Evolutionary conservation across 306 rosid genomes (phyloP).

Genomic region (Dryas alaskensis): DNA sequence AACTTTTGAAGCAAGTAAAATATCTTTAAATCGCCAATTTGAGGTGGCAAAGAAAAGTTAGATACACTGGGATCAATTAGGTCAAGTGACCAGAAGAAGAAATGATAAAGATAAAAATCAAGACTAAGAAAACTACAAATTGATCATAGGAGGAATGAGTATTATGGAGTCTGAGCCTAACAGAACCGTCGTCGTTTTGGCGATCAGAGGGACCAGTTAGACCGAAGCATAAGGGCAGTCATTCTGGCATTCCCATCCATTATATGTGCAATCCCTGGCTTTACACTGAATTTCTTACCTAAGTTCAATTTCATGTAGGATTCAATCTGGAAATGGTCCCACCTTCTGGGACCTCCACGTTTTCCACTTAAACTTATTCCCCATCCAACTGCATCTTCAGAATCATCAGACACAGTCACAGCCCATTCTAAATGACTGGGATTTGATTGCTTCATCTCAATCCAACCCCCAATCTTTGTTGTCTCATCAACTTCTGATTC

Average conservation of each 20-base stretch:
- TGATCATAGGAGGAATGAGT: too few relatives aligned
- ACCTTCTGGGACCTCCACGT: conserved; percentile 34
- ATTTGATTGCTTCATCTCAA: conserved; percentile 57
- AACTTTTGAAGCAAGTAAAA: neutral
- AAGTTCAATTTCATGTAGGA: conserved; percentile 63
- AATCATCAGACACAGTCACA: conserved; percentile 53
- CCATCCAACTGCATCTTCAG: conserved; percentile 79
- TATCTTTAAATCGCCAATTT: neutral
- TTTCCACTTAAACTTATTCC: conserved; percentile 65
- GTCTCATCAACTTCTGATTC: conserved; percentile 67
- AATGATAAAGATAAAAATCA: too few relatives aligned
- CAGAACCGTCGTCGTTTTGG: neutral
- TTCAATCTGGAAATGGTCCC: conserved; percentile 68
- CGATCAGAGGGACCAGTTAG: conserved; percentile 68
- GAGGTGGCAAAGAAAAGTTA: neutral
- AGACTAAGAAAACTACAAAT: too few relatives aligned
- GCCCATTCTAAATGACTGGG: conserved; percentile 59
- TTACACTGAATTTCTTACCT: conserved; percentile 57
- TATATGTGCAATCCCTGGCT: conserved; percentile 71
- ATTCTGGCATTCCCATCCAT: conserved; percentile 47
- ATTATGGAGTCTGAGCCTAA: too few relatives aligned
- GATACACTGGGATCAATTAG: neutral
- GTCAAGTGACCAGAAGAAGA: too few relatives aligned
- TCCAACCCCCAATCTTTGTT: conserved; percentile 78
- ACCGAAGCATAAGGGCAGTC: conserved; percentile 65